Percentiles rank a stretch among this genome's conserved stretches.
These are phyloP conservation scores for Ilyonectria sp. DNA, from an alignment of 2,329 filamentous ascomycete genomes.

Conservation along the genomic window DNA sequence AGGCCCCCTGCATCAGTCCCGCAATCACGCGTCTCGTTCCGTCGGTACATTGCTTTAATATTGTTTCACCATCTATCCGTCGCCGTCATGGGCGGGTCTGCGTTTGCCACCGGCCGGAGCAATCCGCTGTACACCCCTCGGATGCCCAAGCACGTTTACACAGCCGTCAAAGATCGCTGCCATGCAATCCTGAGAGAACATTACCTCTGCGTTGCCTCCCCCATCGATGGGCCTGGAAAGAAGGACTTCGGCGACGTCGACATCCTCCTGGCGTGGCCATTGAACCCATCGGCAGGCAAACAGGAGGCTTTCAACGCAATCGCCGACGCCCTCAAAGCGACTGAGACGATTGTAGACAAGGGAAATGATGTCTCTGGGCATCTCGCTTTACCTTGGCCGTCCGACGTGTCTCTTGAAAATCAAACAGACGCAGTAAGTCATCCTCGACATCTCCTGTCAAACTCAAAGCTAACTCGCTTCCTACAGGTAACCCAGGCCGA, in stretches of 20 bases:
- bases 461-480: background rate
- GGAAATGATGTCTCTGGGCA: constrained; percentile 53
- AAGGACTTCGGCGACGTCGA: constrained; percentile 81
- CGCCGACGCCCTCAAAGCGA: constrained; percentile 47
- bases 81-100: constrained; percentile 75
- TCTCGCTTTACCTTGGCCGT: constrained; percentile 71
- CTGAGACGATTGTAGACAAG: constrained; percentile 51
- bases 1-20: background rate
- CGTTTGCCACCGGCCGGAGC: constrained; percentile 63
- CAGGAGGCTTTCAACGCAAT: constrained; percentile 52
- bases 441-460: background rate
- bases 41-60: background rate
- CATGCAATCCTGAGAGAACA: constrained; percentile 63
- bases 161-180: constrained; percentile 62
- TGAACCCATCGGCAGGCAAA: constrained; percentile 20
- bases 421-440: background rate
- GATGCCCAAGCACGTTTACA: constrained; percentile 74
- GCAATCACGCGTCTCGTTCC: background rate
- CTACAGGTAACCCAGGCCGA: background rate
- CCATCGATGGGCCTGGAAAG: constrained; percentile 80
- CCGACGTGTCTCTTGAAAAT: constrained; percentile 28
- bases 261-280: constrained; percentile 68
- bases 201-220: constrained; percentile 70
- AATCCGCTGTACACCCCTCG: constrained; percentile 74
- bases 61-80: background rate